Base-by-base conservation (phyloP, 495 filamentous ascomycete genomes). In the Aspergillus incahuasiensis region DNA sequence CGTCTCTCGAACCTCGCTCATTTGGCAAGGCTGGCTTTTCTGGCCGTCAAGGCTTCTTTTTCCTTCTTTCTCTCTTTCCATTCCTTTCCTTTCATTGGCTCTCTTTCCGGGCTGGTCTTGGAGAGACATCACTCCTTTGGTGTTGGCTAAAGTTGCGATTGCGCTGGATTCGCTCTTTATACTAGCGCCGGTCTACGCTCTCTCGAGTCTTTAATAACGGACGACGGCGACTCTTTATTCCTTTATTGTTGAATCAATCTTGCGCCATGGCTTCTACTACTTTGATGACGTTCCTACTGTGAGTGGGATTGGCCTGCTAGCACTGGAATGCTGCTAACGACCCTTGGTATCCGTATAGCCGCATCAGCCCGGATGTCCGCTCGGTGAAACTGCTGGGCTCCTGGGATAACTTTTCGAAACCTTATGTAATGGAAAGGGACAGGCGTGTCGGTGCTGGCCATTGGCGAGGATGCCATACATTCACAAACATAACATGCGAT, bases 401-500 rank as follows among this genome's bases (percentile, higher is more conserved):
- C 53, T 96, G 91, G 91, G 91, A 96, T 70, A 96, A 95, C 68
- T 96, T 96, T 71, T 74, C 78, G 24, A 82, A 78, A 61, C 69
- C 81, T 21, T 91, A 96, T 76, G 78, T 69, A 2, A 90, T 96
- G 85, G 82, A 91, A 63, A 80, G 81, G 60, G 91, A 96, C 62
- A 72, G 66, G 53, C 82, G 86, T 63, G 78, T 84, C 49, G 87
- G 86, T 48, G 74, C 75, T 24, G 83, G 86, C 44, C 82, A 87
- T 62, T 95, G 91, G 91, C 80, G 83, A 54, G 91, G 91, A 51
- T 95, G 90, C 63, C 85, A 91, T 69, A 80, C 82, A 5, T 95
- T 94, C 68, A 80, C 86, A 56, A 83, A 92, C 64, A 95, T 94
- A 59, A 82, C 88, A 54, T 89, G 85, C 57, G 91, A 96, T 66